Evolutionary conservation across 768 basidiomycete genomes (phyloP), one percentile per base, ranked within the genome.

Genomic region (Termitomyces sp.): DNA sequence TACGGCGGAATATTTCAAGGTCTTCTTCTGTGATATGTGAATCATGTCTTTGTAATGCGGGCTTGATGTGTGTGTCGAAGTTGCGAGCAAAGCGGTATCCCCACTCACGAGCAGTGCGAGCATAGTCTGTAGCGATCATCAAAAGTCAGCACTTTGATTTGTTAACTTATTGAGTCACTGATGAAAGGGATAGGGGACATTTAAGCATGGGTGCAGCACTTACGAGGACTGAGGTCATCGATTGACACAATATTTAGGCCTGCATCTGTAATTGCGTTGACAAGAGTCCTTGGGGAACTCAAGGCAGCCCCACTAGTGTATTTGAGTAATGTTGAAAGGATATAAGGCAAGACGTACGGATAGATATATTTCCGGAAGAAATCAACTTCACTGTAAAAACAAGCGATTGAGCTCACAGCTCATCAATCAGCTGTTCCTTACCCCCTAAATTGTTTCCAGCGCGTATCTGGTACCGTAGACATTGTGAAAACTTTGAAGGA

Each of bases 81-180:
- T 54, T 59, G 6, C 46, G 53, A 48, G 24, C 29, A 24, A 59
- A 59, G 29, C 58, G 53, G 29, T 53, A 53, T 5, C 58, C 58
- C 58, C 58, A 59, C n/a, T 59, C 58, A 22, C 58, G 53, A 24
- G 58, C 58, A 41, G 58, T 59, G n/a, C 58, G 58, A 43, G 58
- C 42, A 14, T 59, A 59, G 36, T 59, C 58, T 59, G 18, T 7
- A 16, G 2, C 4, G 0, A 36, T 37, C 1, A 9, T 39, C 6
- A 6, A 29, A 29, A 29, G 29, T 29, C 29, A 29, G 29, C 6
- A 29, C 29, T 29, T 29, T 29, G 29, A n/a, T n/a, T n/a, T n/a
- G n/a, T n/a, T n/a, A n/a, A n/a, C n/a, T n/a, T n/a, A n/a, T n/a
- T n/a, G n/a, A n/a, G n/a, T n/a, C n/a, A n/a, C 29, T 29, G 36